Conservation (phyloP, 345 rosid genomes). For the Populus simonii region DNA sequence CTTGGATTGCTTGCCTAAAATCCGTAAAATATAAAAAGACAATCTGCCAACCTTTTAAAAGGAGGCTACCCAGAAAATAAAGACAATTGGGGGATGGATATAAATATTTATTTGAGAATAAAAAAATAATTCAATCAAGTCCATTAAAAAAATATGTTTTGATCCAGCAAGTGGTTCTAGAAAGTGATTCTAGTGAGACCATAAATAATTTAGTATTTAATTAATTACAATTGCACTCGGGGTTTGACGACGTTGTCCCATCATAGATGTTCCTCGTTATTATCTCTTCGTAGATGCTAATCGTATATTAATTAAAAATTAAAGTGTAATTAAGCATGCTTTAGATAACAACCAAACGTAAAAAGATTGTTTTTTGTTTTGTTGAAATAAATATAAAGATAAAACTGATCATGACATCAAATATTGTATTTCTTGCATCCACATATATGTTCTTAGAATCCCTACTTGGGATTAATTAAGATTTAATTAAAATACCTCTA, state of each 20-base stretch:
- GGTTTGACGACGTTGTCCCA: background rate
- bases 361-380: no score
- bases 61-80: conserved; percentile 16
- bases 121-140: conserved; percentile 14
- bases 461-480: background rate
- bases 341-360: no score
- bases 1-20: background rate
- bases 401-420: no score
- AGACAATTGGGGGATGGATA: conserved; percentile 26
- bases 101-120: conserved; percentile 5
- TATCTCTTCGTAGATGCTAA: background rate
- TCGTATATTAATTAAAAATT: background rate
- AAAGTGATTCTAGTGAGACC: conserved; percentile 11
- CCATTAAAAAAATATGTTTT: background rate
- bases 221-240: background rate
- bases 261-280: background rate
- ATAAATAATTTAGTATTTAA: background rate
- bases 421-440: no score
- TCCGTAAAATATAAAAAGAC: conserved; percentile 19
- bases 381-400: no score
- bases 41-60: conserved; percentile 31
- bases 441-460: no score
- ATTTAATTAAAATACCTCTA: background rate
- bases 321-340: background rate
- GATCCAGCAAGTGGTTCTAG: conserved; percentile 6